A percentile compares a stretch with the other conserved stretches of the same genome.
phyloP scores from a whole-genome alignment of 768 basidiomycete species.

The Calocera cornea region DNA sequence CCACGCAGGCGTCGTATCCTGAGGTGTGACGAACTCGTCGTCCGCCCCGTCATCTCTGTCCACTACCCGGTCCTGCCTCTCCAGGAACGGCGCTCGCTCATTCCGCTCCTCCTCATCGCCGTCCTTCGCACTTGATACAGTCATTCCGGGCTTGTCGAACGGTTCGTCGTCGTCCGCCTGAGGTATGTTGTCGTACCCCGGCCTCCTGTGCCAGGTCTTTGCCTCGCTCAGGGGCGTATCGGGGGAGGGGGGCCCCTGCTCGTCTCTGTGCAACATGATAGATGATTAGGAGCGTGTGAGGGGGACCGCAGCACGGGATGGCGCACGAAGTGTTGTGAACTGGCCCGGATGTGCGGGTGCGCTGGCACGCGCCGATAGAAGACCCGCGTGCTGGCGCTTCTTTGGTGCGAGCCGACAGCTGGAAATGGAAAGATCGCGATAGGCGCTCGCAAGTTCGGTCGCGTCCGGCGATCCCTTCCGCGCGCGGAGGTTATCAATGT shows the following conservation, averaged over 20 bases:
- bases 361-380: background rate
- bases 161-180: background rate
- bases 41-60: background rate
- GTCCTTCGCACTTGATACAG: background rate
- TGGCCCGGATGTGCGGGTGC: background rate
- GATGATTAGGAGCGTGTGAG: background rate
- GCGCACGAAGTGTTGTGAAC: background rate
- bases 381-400: background rate
- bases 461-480: no score
- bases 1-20: background rate
- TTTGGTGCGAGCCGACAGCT: no score
- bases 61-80: background rate
- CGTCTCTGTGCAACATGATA: background rate
- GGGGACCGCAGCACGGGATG: background rate
- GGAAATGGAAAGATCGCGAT: no score
- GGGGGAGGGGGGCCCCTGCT: background rate
- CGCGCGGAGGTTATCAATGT: no score
- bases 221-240: constrained; percentile 3
- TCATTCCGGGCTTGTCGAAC: background rate
- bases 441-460: no score
- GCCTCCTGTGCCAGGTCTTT: constrained; percentile 2
- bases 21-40: background rate
- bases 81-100: background rate
- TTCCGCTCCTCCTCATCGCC: background rate
- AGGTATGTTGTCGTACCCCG: background rate